phyloP scores from a whole-genome alignment of 2,329 filamentous ascomycete genomes.

The Aspergillus novoparasiticus region DNA sequence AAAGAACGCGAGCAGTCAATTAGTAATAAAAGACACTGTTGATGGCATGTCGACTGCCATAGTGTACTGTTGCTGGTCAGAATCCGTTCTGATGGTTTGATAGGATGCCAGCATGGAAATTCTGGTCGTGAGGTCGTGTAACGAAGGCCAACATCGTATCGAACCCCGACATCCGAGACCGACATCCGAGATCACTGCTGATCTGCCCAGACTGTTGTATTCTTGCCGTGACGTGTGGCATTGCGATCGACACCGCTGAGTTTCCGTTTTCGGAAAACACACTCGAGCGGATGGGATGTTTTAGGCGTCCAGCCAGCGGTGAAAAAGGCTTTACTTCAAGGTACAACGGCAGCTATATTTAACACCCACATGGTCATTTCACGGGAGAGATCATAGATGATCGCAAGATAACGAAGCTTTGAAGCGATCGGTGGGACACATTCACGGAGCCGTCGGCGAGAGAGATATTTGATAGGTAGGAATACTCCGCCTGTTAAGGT shows the following conservation, averaged over 20 bases:
- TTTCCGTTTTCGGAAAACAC: background rate
- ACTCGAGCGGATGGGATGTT: background rate
- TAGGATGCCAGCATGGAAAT: background rate
- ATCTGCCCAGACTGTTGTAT: background rate
- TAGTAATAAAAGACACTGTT: background rate
- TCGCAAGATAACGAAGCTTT: background rate
- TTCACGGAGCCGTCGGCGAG: background rate
- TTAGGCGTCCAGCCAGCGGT: background rate
- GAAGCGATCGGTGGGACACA: background rate
- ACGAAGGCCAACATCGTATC: background rate
- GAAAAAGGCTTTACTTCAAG: background rate
- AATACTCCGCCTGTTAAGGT: background rate
- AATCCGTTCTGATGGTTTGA: background rate
- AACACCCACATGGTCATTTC: background rate
- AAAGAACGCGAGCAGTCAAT: background rate
- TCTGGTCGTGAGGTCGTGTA: background rate
- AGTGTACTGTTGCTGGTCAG: background rate
- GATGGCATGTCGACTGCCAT: background rate
- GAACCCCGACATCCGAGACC: background rate
- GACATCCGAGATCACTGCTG: background rate
- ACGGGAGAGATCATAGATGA: background rate
- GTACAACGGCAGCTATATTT: background rate
- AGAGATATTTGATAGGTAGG: background rate
- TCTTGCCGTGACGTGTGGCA: background rate
- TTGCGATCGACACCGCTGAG: background rate